Evolutionary conservation across 2,329 filamentous ascomycete genomes (phyloP).

Genomic region (Dactylellina sp.): DNA sequence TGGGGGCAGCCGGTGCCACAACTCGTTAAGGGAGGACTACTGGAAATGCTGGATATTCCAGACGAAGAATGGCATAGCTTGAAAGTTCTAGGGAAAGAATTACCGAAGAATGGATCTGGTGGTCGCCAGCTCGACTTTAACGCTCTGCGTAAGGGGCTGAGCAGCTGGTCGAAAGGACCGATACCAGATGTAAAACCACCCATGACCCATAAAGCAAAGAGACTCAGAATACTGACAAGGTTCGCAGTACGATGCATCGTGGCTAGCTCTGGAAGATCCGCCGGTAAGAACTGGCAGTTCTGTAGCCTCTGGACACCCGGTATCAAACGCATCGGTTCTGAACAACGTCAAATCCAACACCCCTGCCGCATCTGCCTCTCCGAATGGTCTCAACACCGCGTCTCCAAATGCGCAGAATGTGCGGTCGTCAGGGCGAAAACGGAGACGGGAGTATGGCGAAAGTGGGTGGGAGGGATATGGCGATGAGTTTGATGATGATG

Average conservation of each 20-base stretch:
- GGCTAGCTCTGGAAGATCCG: slow-evolving; percentile 60
- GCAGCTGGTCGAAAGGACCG: slow-evolving; percentile 53
- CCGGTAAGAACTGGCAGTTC: slow-evolving; percentile 49
- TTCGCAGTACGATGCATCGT: slow-evolving; percentile 60
- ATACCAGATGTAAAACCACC: slow-evolving; percentile 52
- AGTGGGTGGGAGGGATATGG: slow-evolving; percentile 63
- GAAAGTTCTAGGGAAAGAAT: slow-evolving; percentile 64
- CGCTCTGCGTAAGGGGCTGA: slow-evolving; percentile 52
- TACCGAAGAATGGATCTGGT: slow-evolving; percentile 58
- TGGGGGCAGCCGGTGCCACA: slow-evolving; percentile 57
- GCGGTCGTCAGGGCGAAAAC: slow-evolving; percentile 47
- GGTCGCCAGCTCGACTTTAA: slow-evolving; percentile 47
- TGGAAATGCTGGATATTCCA: slow-evolving; percentile 63
- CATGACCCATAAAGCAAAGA: neutral
- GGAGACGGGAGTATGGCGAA: slow-evolving; percentile 52
- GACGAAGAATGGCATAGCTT: slow-evolving; percentile 64
- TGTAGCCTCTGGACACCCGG: slow-evolving; percentile 39
- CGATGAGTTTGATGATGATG: slow-evolving; percentile 65
- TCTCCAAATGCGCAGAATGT: slow-evolving; percentile 53
- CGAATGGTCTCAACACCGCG: slow-evolving; percentile 47
- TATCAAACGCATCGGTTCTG: slow-evolving; percentile 29
- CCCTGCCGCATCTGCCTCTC: slow-evolving; percentile 36
- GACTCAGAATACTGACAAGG: slow-evolving; percentile 23
- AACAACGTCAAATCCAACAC: slow-evolving; percentile 49
- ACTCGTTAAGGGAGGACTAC: slow-evolving; percentile 49